Percentiles rank a stretch among this genome's conserved stretches.
Evolutionary conservation across 495 filamentous ascomycete species (phyloP).

Genomic region (Daldinia loculata): DNA sequence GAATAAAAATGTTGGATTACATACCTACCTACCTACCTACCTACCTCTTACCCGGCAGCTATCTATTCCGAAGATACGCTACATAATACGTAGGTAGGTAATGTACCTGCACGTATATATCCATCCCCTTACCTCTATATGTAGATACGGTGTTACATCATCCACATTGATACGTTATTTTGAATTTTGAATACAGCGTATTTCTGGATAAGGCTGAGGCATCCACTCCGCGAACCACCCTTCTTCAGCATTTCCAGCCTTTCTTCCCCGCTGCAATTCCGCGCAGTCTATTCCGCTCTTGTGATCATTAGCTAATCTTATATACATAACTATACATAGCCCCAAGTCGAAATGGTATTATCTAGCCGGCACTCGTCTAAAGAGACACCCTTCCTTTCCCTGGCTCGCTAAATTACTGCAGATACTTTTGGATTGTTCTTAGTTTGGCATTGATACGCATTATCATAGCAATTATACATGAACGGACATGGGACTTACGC

Average conservation of each 20-base stretch:
- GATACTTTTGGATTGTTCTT: constrained; percentile 16
- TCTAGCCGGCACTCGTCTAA: background rate
- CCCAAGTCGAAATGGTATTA: constrained; percentile 1
- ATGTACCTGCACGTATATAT: background rate
- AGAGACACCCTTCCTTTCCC: constrained; percentile 11
- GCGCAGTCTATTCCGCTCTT: constrained; percentile 10
- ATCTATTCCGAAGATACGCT: background rate
- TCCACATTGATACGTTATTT: background rate
- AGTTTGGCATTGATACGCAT: constrained; percentile 2
- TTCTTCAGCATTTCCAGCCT: background rate
- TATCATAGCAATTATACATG: constrained; percentile 18
- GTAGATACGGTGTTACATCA: constrained; percentile 2
- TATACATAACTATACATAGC: constrained; percentile 10
- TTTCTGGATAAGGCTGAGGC: constrained; percentile 30
- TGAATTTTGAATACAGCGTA: background rate
- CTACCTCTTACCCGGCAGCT: background rate
- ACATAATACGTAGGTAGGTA: too few relatives aligned
- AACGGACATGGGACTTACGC: constrained; percentile 1
- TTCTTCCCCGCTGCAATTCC: background rate
- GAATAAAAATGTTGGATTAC: background rate
- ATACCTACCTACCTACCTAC: background rate
- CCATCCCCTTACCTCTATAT: background rate
- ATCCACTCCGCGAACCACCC: constrained; percentile 11
- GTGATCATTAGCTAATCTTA: constrained; percentile 26
- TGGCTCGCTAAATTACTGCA: constrained; percentile 4